Evolutionary conservation across 306 rosid genomes (phyloP).

Genomic region (Quercus bicolor): DNA sequence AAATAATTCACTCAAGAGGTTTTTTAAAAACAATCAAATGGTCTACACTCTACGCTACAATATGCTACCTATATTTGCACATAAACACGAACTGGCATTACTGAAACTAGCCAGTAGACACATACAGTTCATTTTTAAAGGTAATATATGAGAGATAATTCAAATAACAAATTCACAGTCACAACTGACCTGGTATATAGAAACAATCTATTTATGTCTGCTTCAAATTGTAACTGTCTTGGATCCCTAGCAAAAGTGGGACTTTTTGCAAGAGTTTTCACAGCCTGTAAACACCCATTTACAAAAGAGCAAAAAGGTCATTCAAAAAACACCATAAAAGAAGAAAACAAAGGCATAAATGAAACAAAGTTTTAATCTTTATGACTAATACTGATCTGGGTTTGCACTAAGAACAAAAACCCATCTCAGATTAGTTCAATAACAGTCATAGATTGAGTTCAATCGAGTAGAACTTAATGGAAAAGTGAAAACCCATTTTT

Average conservation of each 20-base stretch:
- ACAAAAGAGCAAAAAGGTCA: neutral
- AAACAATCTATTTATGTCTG: slow-evolving; percentile 79
- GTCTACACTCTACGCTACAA: neutral
- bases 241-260: slow-evolving; percentile 62
- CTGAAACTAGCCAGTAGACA: neutral
- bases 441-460: neutral
- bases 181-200: slow-evolving; percentile 65
- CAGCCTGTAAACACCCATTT: slow-evolving; percentile 45
- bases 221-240: slow-evolving; percentile 68
- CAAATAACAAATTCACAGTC: slow-evolving; percentile 1
- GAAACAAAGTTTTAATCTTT: neutral
- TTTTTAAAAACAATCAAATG: neutral
- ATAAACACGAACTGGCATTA: neutral
- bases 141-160: neutral
- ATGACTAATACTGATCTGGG: neutral
- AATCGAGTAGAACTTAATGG: too few species aligned
- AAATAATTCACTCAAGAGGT: neutral
- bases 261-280: slow-evolving; percentile 56
- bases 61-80: neutral
- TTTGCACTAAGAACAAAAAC: neutral
- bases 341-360: neutral
- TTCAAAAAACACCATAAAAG: too few species aligned
- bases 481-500: too few species aligned
- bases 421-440: neutral
- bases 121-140: neutral